Evolutionary conservation across 495 filamentous ascomycete genomes (phyloP).

Genomic region (Penicillium ochrochloron): DNA sequence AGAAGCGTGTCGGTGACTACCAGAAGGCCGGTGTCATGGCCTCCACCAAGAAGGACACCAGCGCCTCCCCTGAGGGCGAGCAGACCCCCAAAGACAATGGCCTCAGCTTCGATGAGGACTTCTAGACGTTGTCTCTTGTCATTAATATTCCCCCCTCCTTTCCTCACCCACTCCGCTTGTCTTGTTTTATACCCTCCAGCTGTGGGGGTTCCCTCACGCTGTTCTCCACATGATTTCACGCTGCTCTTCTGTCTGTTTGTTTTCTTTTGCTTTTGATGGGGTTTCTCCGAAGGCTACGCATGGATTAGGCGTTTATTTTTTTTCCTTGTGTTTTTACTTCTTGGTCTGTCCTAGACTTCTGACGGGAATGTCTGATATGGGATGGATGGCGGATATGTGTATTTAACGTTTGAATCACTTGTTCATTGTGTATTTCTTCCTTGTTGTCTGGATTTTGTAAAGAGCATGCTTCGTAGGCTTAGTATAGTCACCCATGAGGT

Average conservation of each 20-base stretch:
- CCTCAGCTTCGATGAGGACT: slow-evolving; percentile 96
- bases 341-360: slow-evolving; percentile 25
- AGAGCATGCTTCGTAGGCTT: not conserved
- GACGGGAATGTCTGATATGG: slow-evolving; percentile 27
- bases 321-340: slow-evolving; percentile 25
- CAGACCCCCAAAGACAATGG: slow-evolving; percentile 66
- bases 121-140: slow-evolving; percentile 59
- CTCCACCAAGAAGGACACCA: slow-evolving; percentile 79
- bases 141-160: slow-evolving; percentile 12
- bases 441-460: not conserved
- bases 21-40: slow-evolving; percentile 99
- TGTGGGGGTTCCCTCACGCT: slow-evolving; percentile 16
- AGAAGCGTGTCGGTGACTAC: slow-evolving; percentile 99
- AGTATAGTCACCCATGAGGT: not conserved
- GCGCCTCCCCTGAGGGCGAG: slow-evolving; percentile 53
- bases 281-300: slow-evolving; percentile 43
- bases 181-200: slow-evolving; percentile 38
- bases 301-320: slow-evolving; percentile 46
- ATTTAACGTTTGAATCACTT: slow-evolving; percentile 35
- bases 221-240: slow-evolving; percentile 34
- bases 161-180: slow-evolving; percentile 31
- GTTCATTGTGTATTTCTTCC: slow-evolving; percentile 15
- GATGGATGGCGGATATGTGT: slow-evolving; percentile 37
- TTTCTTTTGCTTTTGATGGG: slow-evolving; percentile 40
- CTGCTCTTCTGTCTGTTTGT: slow-evolving; percentile 27